phyloP scores from a whole-genome alignment of 108 stramenopile genomes.

The Pseudonitzschia pungens region DNA sequence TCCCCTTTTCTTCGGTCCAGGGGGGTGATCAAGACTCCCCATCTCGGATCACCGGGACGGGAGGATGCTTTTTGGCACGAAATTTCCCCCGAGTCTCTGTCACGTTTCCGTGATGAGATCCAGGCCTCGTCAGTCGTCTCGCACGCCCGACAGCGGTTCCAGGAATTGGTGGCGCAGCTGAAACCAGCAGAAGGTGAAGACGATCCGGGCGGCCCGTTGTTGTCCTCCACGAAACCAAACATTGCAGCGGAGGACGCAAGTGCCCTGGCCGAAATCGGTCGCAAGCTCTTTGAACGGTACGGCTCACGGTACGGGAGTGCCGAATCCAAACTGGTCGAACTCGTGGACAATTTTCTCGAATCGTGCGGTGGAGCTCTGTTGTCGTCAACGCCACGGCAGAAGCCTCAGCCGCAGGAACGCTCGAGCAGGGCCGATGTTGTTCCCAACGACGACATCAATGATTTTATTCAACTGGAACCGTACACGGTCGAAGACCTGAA shows the following conservation, averaged over 20 bases:
- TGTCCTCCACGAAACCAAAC: not conserved
- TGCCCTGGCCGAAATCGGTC: conserved; percentile 50
- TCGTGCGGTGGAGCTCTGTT: conserved; percentile 40
- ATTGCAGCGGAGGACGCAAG: conserved; percentile 30
- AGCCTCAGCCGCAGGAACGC: not conserved
- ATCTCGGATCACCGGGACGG: conserved; percentile 62
- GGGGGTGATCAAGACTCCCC: conserved; percentile 53
- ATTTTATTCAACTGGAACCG: conserved; percentile 22
- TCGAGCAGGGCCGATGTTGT: not conserved
- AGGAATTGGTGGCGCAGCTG: conserved; percentile 31
- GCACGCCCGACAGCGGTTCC: conserved; percentile 56
- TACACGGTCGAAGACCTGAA: conserved; percentile 10
- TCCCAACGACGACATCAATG: not conserved
- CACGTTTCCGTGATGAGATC: conserved; percentile 57
- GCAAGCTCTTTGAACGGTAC: conserved; percentile 63
- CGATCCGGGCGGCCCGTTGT: conserved; percentile 6
- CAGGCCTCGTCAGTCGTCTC: conserved; percentile 77
- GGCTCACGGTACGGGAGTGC: conserved; percentile 32
- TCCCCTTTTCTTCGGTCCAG: conserved; percentile 2
- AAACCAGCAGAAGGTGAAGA: not conserved
- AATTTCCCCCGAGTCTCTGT: conserved; percentile 49
- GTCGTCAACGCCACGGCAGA: not conserved
- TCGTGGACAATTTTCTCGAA: conserved; percentile 67
- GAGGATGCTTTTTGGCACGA: conserved; percentile 64
- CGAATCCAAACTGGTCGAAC: conserved; percentile 53